Evolutionary conservation across 1,139 yeast species (phyloP), one percentile per base, ranked within the genome.

Genomic region (Candida labiduridarum): DNA sequence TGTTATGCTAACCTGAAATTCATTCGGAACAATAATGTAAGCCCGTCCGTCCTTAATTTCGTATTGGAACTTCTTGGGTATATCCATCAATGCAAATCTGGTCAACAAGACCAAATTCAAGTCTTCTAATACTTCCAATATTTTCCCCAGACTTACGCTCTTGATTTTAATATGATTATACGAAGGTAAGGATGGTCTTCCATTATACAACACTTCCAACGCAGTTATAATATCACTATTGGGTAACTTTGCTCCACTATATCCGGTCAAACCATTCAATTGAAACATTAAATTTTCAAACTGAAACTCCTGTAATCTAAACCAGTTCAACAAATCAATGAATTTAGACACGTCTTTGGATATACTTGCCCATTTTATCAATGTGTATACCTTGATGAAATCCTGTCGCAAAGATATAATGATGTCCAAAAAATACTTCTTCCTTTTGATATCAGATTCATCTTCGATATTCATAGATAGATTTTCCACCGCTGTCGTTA

Each of bases 201-300:
- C 96, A 44, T 82, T 76, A 39, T 85, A 79, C 46, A 91, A 72
- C 1, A 94, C 97, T 62, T 94, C 96, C 57, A 94, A 72, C 1
- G 96, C 90, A 0, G 97, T 91, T 40, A 84, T 79, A 33, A 94
- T 67, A 66, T 94, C 98, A 0, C 96, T 94, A 65, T 90, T 89
- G 7, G 97, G 96, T 52, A 92, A 70, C 61, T 90, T 89, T 1
- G 98, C 98, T 16, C 92, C 89, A 5, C 91, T 75, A 35, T 86
- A 83, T 39, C 85, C 81, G 56, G 87, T 86, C 31, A 83, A 68
- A 48, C 82, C 82, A 45, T 78, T 78, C 56, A 78, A 46, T 75
- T 88, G 84, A 44, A 69, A 64, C 33, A 67, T 64, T 51, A 78
- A 60, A 50, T 87, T 83, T 52, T 89, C 90, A 46, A 86, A 80